These are phyloP conservation scores for Aspergillus indologenus DNA, from an alignment of 495 filamentous ascomycete genomes.

Conservation along the genomic window DNA sequence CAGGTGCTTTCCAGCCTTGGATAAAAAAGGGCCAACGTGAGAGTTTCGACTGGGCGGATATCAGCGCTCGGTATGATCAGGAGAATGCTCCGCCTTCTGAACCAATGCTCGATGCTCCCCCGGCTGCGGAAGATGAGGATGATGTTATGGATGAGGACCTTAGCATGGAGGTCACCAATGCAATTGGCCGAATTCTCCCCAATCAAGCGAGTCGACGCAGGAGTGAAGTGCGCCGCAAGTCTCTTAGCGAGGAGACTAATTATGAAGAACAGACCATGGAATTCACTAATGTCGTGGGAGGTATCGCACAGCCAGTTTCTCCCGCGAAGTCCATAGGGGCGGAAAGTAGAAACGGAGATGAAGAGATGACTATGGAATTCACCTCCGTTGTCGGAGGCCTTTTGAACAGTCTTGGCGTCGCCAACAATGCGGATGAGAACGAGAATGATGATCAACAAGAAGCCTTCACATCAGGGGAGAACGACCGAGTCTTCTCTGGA, in stretches of 20 bases:
- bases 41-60: slow-evolving; percentile 47
- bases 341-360: slow-evolving; percentile 52
- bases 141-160: slow-evolving; percentile 58
- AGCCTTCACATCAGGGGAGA: slow-evolving; percentile 24
- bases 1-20: slow-evolving; percentile 70
- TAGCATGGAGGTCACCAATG: slow-evolving; percentile 83
- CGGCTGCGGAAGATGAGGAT: slow-evolving; percentile 22
- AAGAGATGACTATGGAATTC: slow-evolving; percentile 80
- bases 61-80: slow-evolving; percentile 54
- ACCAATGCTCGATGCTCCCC: slow-evolving; percentile 6
- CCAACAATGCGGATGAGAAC: slow-evolving; percentile 14
- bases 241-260: slow-evolving; percentile 37
- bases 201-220: slow-evolving; percentile 34
- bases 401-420: slow-evolving; percentile 37
- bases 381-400: slow-evolving; percentile 71
- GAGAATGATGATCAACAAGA: slow-evolving; percentile 23
- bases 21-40: slow-evolving; percentile 50
- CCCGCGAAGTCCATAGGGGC: slow-evolving; percentile 37
- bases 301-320: slow-evolving; percentile 45
- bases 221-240: slow-evolving; percentile 37
- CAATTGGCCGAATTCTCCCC: slow-evolving; percentile 77
- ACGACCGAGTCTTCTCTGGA: slow-evolving; percentile 23
- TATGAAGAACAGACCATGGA: slow-evolving; percentile 72
- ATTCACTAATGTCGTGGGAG: slow-evolving; percentile 70
- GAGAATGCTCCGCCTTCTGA: slow-evolving; percentile 60